phyloP scores from a whole-genome alignment of 1,284 basidiomycete genomes.

The Gastroboletus turbinatus region DNA sequence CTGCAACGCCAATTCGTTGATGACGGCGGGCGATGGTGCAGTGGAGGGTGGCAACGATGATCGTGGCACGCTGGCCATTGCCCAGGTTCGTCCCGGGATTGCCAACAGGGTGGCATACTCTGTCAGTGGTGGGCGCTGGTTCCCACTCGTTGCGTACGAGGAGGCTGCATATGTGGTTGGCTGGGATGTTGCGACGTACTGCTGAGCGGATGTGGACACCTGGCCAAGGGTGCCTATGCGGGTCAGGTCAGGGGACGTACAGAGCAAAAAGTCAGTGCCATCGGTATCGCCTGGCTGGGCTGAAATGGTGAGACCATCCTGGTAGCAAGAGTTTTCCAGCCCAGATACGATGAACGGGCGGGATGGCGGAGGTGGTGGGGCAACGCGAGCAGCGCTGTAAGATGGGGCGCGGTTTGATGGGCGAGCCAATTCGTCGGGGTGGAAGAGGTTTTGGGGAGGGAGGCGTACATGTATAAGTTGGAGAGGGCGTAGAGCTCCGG shows the following conservation, averaged over 20 bases:
- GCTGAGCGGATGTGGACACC: conserved; percentile 44
- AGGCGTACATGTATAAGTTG: conserved; percentile 76
- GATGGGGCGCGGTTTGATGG: conserved; percentile 44
- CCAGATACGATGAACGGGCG: conserved; percentile 57
- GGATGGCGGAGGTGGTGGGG: conserved; percentile 43
- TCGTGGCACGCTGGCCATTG: conserved; percentile 62
- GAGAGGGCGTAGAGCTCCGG: conserved; percentile 46
- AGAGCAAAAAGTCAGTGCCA: conserved; percentile 73
- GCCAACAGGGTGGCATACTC: conserved; percentile 77
- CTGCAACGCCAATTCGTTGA: conserved; percentile 82
- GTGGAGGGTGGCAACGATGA: conserved; percentile 35
- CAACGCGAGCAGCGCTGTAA: conserved; percentile 46
- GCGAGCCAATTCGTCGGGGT: conserved; percentile 68
- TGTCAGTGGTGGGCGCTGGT: conserved; percentile 61
- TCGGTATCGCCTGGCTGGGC: conserved; percentile 72
- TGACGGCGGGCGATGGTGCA: conserved; percentile 49
- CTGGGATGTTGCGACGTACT: conserved; percentile 39
- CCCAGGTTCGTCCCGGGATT: conserved; percentile 83
- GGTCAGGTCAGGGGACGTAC: conserved; percentile 76
- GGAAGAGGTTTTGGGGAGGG: conserved; percentile 72
- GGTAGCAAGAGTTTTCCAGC: conserved; percentile 60
- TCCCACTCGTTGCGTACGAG: conserved; percentile 43
- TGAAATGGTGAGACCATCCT: conserved; percentile 62
- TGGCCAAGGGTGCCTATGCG: conserved; percentile 65
- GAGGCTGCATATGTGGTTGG: conserved; percentile 34